Evolutionary conservation across 805 yeast genomes (phyloP).

Genomic region (Martiniozyma abietophila): DNA sequence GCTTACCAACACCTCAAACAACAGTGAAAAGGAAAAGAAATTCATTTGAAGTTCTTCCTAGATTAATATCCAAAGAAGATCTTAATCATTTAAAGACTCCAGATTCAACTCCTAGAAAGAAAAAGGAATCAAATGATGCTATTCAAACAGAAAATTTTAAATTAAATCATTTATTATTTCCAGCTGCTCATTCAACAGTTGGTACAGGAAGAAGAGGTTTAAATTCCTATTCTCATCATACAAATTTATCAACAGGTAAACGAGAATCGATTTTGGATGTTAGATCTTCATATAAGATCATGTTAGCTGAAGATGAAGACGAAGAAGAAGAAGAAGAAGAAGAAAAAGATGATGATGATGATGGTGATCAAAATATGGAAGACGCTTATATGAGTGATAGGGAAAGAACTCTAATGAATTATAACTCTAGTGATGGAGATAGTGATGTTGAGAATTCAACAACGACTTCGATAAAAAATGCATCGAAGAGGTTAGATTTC

Average conservation of each 20-base stretch:
- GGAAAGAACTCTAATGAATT: slow-evolving; percentile 1
- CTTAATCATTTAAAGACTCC: slow-evolving; percentile 10
- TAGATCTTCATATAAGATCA: slow-evolving; percentile 15
- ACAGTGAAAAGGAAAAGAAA: slow-evolving; percentile 2
- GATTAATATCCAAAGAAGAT: background rate
- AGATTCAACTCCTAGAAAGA: slow-evolving; percentile 12
- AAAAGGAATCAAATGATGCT: slow-evolving; percentile 2
- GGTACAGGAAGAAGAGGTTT: slow-evolving; percentile 21
- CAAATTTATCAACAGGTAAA: too few species aligned
- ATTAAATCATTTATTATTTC: slow-evolving; percentile 15
- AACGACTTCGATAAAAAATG: too few species aligned
- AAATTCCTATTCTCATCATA: background rate
- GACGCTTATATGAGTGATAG: background rate
- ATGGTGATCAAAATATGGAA: background rate
- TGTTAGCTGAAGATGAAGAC: slow-evolving; percentile 20
- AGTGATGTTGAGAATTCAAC: too few species aligned
- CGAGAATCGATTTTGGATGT: too few species aligned
- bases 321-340: slow-evolving; percentile 7
- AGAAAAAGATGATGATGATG: slow-evolving; percentile 2
- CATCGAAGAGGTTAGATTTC: too few species aligned
- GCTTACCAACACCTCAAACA: slow-evolving; percentile 10
- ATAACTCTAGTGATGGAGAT: background rate
- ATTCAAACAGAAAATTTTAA: slow-evolving; percentile 1
- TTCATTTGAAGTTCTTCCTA: slow-evolving; percentile 2
- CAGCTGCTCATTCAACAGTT: slow-evolving; percentile 23